Evolutionary conservation across 495 filamentous ascomycete genomes (phyloP).

Genomic region (Penicillium parvum): DNA sequence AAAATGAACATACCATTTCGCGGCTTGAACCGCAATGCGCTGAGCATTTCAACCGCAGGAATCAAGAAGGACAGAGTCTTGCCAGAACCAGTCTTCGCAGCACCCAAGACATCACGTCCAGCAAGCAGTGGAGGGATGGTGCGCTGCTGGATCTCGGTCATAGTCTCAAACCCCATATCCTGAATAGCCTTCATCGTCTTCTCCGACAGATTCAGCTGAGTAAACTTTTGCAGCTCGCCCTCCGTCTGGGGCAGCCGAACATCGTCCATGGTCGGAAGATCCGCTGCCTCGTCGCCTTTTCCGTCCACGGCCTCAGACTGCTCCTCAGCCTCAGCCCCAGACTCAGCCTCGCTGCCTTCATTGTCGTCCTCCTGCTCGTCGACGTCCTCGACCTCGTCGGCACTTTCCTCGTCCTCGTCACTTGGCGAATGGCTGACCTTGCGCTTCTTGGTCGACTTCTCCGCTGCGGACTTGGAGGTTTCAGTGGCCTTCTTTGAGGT

Average conservation of each 20-base stretch:
- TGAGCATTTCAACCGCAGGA: slow-evolving; percentile 91
- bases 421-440: slow-evolving; percentile 31
- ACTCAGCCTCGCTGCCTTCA: slow-evolving; percentile 13
- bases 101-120: slow-evolving; percentile 89
- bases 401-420: slow-evolving; percentile 32
- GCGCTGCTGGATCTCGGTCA: slow-evolving; percentile 93
- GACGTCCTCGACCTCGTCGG: slow-evolving; percentile 16
- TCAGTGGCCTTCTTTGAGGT: slow-evolving; percentile 21
- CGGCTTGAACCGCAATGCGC: slow-evolving; percentile 82
- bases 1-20: slow-evolving; percentile 48
- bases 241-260: slow-evolving; percentile 55
- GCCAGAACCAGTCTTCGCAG: slow-evolving; percentile 93
- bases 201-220: slow-evolving; percentile 78
- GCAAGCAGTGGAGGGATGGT: slow-evolving; percentile 85
- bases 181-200: slow-evolving; percentile 84
- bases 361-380: slow-evolving; percentile 13
- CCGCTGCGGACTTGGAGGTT: slow-evolving; percentile 16
- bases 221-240: slow-evolving; percentile 58
- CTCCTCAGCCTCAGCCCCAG: slow-evolving; percentile 23
- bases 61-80: slow-evolving; percentile 96
- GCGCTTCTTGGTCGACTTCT: slow-evolving; percentile 34
- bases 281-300: slow-evolving; percentile 24
- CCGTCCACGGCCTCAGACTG: slow-evolving; percentile 24
- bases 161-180: slow-evolving; percentile 86
- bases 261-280: slow-evolving; percentile 47